Evolutionary conservation across 2,329 filamentous ascomycete genomes (phyloP).

Genomic region (Monilinia aucupariae): DNA sequence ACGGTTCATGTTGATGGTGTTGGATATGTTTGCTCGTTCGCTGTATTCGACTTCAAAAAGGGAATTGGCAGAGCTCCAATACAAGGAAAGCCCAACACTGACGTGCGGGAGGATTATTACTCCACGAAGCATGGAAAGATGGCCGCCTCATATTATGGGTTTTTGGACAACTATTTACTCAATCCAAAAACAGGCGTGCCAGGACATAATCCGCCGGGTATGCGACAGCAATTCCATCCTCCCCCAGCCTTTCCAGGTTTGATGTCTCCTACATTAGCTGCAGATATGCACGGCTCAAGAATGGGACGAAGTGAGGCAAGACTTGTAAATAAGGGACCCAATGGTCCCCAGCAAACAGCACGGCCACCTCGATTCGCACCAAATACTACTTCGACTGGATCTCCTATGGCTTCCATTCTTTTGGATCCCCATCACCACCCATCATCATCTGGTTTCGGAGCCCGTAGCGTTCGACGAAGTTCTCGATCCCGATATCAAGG

Average conservation of each 20-base stretch:
- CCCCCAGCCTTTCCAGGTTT: conserved; percentile 70
- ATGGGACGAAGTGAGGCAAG: conserved; percentile 43
- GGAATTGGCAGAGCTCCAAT: conserved; percentile 53
- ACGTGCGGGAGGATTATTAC: conserved; percentile 87
- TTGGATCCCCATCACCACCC: conserved; percentile 74
- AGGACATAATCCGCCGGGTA: conserved; percentile 52
- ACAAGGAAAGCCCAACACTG: conserved; percentile 34
- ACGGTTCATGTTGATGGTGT: conserved; percentile 95
- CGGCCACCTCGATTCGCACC: conserved; percentile 44
- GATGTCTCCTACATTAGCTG: conserved; percentile 54
- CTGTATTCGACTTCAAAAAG: conserved; percentile 94
- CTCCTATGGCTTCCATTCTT: conserved; percentile 66
- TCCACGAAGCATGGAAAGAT: conserved; percentile 95
- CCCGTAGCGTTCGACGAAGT: conserved; percentile 44
- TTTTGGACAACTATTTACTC: conserved; percentile 83
- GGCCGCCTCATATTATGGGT: conserved; percentile 94
- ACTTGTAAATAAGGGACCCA: conserved; percentile 39
- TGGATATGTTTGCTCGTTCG: conserved; percentile 94
- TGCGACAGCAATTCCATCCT: conserved; percentile 61
- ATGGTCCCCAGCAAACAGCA: conserved; percentile 33
- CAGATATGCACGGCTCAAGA: conserved; percentile 51
- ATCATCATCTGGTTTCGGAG: conserved; percentile 42
- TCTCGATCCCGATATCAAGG: conserved; percentile 43
- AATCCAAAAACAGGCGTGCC: conserved; percentile 64
- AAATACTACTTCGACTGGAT: conserved; percentile 28